Evolutionary conservation across 169 alveolate genomes (phyloP), one percentile per base, ranked within the genome.

Genomic region (Cryptosporidium parvum): DNA sequence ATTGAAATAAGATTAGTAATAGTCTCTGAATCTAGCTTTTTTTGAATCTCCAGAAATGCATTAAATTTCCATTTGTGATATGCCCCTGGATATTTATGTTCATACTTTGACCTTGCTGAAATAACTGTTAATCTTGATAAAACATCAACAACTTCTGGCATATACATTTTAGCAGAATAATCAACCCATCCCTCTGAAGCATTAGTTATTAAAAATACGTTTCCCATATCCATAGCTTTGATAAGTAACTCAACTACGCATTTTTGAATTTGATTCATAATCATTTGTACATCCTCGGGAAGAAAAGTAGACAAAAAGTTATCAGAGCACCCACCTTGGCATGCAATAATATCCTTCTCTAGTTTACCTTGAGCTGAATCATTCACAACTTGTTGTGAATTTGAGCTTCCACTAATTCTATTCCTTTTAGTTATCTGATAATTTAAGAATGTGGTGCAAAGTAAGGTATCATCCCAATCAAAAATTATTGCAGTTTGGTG

Each of bases 401-500:
- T 9, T 3, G 39, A 65, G 69, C 85, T 39, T 70, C 39, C 51
- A 37, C 31, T 23, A 9, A 56, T 26, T 26, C n/a, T 10, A 2
- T 10, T 8, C 67, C 10, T 26, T 26, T 56, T 56, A 14, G 16
- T 70, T 26, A 56, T 1, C 12, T 56, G 37, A 9, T 56, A 85
- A 45, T 93, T 94, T 61, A 95, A 80, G 86, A 72, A 96, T 14
- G 98, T 92, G 5, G 99, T 97, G 59, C 98, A 95, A 16, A 97
- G 92, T 65, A 97, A 85, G 31, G 99, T 97, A 86, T 97, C 99
- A 85, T 97, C 99, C 99, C 99, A 97, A 84, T 97, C 99, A 91
- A 97, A 96, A 51, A 96, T 96, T 26, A 95, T 95, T 18, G 92
- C 93, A 44, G 94, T 92, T 62, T 92, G 94, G 35, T 92, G 94